phyloP scores from a whole-genome alignment of 1,139 yeast genomes.

The Hanseniaspora sp. region DNA sequence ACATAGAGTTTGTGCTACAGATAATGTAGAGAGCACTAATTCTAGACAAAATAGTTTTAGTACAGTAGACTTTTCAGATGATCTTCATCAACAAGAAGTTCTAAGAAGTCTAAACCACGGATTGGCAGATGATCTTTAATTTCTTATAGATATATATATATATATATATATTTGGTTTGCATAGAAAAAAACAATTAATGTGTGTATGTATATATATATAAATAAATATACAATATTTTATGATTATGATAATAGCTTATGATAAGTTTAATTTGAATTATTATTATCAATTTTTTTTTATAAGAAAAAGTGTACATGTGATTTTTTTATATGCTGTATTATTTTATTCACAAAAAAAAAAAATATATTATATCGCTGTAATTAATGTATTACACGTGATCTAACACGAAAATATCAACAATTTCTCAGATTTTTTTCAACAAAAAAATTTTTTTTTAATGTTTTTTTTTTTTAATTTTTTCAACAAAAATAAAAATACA shows the following conservation, averaged over 20 bases:
- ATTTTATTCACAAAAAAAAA: too few relatives aligned
- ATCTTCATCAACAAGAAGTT: conserved; percentile 5
- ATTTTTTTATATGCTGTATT: too few relatives aligned
- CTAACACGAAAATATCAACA: not conserved
- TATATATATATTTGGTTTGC: too few relatives aligned
- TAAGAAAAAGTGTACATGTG: too few relatives aligned
- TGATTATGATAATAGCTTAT: too few relatives aligned
- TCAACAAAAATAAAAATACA: not conserved
- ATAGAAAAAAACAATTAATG: not conserved
- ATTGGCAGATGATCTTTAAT: conserved; percentile 11
- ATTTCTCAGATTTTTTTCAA: not conserved
- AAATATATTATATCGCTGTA: not conserved
- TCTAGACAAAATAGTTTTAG: not conserved
- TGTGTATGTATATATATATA: not conserved
- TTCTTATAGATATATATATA: too few relatives aligned
- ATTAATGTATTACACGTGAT: not conserved
- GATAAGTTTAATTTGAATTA: too few relatives aligned
- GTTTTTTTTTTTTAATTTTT: not conserved
- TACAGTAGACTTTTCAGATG: conserved; percentile 6
- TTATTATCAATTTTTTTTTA: too few relatives aligned
- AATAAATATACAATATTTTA: too few relatives aligned
- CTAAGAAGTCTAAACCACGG: conserved; percentile 6
- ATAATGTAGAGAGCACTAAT: not conserved
- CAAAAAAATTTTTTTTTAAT: not conserved
- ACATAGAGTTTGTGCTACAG: not conserved